Conservation (phyloP, 768 basidiomycete species). For the Calocybe indica region DNA sequence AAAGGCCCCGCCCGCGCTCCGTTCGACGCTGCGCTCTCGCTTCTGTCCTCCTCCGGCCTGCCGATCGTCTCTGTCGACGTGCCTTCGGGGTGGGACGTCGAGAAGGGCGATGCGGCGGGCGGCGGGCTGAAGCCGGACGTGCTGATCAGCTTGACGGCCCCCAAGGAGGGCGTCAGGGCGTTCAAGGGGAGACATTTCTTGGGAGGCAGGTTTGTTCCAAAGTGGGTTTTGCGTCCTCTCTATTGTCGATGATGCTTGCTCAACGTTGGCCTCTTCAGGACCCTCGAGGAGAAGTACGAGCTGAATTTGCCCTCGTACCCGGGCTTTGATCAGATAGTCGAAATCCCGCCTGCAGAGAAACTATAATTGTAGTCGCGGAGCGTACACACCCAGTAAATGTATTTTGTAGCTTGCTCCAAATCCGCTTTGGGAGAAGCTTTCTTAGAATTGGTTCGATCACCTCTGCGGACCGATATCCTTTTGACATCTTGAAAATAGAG, state of each 20-base stretch:
- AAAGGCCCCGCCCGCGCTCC: slow-evolving; percentile 84
- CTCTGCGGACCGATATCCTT: no score
- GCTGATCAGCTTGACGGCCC: slow-evolving; percentile 88
- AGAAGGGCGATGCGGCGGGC: slow-evolving; percentile 56
- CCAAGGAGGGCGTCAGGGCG: slow-evolving; percentile 76
- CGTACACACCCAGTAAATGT: no score
- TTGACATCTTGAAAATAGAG: no score
- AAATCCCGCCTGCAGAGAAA: slow-evolving; percentile 33
- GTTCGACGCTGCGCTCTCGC: slow-evolving; percentile 70
- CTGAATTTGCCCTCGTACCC: slow-evolving; percentile 82
- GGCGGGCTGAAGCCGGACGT: slow-evolving; percentile 69
- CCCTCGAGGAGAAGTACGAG: slow-evolving; percentile 64
- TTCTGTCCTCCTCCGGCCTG: slow-evolving; percentile 54
- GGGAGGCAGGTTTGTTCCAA: slow-evolving; percentile 90
- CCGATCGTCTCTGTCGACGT: slow-evolving; percentile 96
- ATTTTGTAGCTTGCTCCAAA: no score
- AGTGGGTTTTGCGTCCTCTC: slow-evolving; percentile 39
- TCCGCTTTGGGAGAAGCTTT: no score
- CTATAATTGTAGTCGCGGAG: no score
- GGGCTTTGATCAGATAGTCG: slow-evolving; percentile 79
- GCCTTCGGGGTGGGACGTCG: slow-evolving; percentile 95
- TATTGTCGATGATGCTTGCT: neutral
- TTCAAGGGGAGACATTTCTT: slow-evolving; percentile 88
- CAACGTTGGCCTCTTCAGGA: slow-evolving; percentile 31
- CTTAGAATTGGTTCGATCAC: no score